Evolutionary conservation across 2,329 filamentous ascomycete species (phyloP).

Genomic region (Trichoderma pleuroti): DNA sequence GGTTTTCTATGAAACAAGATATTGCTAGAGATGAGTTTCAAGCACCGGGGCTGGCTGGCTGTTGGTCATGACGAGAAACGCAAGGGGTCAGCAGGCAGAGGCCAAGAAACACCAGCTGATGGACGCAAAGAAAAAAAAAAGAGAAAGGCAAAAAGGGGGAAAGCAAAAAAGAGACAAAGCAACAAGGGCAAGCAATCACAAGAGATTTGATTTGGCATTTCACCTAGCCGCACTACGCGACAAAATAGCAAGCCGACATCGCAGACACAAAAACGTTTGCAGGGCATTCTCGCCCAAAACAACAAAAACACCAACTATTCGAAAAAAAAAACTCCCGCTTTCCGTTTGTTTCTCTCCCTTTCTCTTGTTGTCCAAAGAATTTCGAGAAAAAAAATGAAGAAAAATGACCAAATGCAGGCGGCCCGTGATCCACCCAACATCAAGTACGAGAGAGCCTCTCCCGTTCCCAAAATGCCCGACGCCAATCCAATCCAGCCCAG

Average conservation of each 20-base stretch:
- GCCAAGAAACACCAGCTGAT: neutral
- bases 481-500: neutral
- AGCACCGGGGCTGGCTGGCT: neutral
- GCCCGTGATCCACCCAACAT: neutral
- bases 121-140: neutral
- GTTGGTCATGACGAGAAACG: neutral
- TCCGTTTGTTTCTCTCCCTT: neutral
- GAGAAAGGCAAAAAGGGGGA: neutral
- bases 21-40: neutral
- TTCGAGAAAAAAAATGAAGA: neutral
- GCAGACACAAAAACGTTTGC: neutral
- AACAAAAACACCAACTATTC: neutral
- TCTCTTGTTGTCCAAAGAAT: neutral
- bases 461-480: constrained; percentile 4
- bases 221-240: constrained; percentile 10
- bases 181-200: neutral
- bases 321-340: constrained; percentile 6
- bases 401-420: neutral
- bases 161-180: neutral
- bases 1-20: neutral
- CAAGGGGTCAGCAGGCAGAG: neutral
- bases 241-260: constrained; percentile 3
- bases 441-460: neutral
- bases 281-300: neutral
- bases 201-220: constrained; percentile 4